These are phyloP conservation scores for Nitzschia putrida DNA, from an alignment of 108 stramenopile genomes.

Conservation along the genomic window DNA sequence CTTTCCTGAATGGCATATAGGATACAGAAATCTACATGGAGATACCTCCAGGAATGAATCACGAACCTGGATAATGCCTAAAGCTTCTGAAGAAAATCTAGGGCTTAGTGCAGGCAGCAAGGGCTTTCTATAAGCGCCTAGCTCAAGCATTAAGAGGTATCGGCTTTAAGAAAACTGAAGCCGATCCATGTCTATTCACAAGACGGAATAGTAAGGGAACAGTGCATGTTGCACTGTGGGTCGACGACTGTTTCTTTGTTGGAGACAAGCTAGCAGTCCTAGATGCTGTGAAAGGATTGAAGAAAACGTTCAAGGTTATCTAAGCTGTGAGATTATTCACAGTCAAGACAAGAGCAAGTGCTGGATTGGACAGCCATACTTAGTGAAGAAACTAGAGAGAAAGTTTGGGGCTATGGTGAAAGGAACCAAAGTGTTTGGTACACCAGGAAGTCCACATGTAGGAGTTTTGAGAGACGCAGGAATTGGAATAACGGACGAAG, in stretches of 20 bases:
- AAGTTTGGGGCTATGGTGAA: conserved; percentile 15
- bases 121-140: background rate
- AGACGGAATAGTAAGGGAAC: background rate
- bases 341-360: background rate
- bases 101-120: background rate
- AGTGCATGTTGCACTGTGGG: background rate
- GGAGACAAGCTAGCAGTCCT: conserved; percentile 11
- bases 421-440: conserved; percentile 6
- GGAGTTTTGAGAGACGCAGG: too few species aligned
- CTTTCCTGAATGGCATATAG: conserved; percentile 26
- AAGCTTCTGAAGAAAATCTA: conserved; percentile 11
- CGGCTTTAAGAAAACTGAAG: conserved; percentile 18
- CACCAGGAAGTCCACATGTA: conserved; percentile 29
- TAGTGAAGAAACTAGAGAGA: too few species aligned
- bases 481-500: too few species aligned
- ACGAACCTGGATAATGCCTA: background rate
- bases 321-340: conserved; percentile 28
- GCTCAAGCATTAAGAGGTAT: conserved; percentile 2
- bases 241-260: background rate
- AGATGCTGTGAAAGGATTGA: background rate
- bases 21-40: conserved; percentile 42
- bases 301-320: conserved; percentile 20
- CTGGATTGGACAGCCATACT: too few species aligned
- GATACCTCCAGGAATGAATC: background rate
- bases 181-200: conserved; percentile 42